These are phyloP conservation scores for Mortierella sp. DNA, from an alignment of 371 early-diverging fungal genomes.

Conservation along the genomic window DNA sequence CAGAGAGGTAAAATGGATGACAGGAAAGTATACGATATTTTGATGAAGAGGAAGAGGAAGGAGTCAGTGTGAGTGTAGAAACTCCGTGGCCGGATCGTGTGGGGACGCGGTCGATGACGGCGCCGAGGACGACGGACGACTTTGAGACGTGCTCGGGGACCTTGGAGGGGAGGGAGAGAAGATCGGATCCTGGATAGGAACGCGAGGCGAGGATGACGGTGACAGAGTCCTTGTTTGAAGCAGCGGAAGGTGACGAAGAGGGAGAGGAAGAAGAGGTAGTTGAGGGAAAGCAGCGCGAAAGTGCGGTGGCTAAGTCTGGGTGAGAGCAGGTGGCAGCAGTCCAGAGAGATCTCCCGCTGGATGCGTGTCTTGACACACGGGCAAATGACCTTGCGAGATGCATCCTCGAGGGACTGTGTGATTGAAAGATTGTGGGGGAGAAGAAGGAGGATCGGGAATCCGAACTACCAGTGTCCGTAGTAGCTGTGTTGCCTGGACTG, in stretches of 20 bases:
- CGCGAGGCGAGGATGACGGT: constrained; percentile 46
- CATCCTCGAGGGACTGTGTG: constrained; percentile 3
- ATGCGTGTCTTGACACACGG: background rate
- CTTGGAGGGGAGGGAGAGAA: constrained; percentile 27
- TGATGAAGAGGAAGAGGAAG: constrained; percentile 7
- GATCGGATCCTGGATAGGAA: constrained; percentile 40
- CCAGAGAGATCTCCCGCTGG: constrained; percentile 19
- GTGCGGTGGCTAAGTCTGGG: constrained; percentile 36
- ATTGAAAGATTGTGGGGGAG: background rate
- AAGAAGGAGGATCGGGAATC: background rate
- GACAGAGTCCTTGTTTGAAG: constrained; percentile 8
- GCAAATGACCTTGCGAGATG: constrained; percentile 11
- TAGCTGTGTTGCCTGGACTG: background rate
- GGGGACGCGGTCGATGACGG: constrained; percentile 68
- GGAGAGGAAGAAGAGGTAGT: constrained; percentile 7
- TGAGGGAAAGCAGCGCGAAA: constrained; percentile 22
- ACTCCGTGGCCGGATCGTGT: constrained; percentile 61
- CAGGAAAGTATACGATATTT: constrained; percentile 20
- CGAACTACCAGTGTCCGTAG: too few species aligned
- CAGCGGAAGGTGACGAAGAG: background rate
- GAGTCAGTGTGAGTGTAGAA: constrained; percentile 55
- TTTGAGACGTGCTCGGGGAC: constrained; percentile 21
- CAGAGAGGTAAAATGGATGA: constrained; percentile 35
- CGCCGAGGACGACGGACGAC: constrained; percentile 52
- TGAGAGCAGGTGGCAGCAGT: constrained; percentile 44